A percentile compares a stretch with the other conserved stretches of the same genome.
phyloP scores from a whole-genome alignment of 495 filamentous ascomycete species.

The Penicillium manginii region DNA sequence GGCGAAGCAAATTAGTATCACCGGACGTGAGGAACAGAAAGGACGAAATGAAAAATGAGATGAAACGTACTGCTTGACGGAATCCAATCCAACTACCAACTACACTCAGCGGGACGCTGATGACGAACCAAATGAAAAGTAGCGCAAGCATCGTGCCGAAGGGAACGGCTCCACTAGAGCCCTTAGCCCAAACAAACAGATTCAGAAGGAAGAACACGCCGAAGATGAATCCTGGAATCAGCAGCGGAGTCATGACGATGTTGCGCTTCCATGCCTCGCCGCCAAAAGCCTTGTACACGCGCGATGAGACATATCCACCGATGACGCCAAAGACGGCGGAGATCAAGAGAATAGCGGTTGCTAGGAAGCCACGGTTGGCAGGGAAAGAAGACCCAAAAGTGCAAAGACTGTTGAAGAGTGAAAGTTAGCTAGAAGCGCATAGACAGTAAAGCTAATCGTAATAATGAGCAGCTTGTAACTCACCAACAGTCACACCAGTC shows the following conservation, averaged over 20 bases:
- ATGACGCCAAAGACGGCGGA: conserved; percentile 93
- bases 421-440: background rate
- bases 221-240: conserved; percentile 89
- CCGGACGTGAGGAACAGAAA: background rate
- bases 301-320: conserved; percentile 87
- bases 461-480: conserved; percentile 13
- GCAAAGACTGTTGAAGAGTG: conserved; percentile 65
- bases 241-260: conserved; percentile 81
- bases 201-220: conserved; percentile 89
- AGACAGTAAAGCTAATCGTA: background rate
- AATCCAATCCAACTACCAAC: conserved; percentile 94
- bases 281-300: conserved; percentile 88
- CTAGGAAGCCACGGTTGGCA: conserved; percentile 89
- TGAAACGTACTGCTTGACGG: conserved; percentile 54
- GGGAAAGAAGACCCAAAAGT: conserved; percentile 93
- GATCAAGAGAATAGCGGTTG: conserved; percentile 86
- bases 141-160: conserved; percentile 96
- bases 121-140: conserved; percentile 92
- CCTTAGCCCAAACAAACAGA: conserved; percentile 91
- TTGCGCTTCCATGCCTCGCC: conserved; percentile 94
- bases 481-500: conserved; percentile 85
- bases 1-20: conserved; percentile 15
- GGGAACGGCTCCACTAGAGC: conserved; percentile 89
- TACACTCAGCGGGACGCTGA: conserved; percentile 88
- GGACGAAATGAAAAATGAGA: background rate